A percentile compares a stretch with the other conserved stretches of the same genome.
These are phyloP conservation scores for Cyclotella choctawhatcheeana DNA, from an alignment of 108 stramenopile species.

Conservation along the genomic window DNA sequence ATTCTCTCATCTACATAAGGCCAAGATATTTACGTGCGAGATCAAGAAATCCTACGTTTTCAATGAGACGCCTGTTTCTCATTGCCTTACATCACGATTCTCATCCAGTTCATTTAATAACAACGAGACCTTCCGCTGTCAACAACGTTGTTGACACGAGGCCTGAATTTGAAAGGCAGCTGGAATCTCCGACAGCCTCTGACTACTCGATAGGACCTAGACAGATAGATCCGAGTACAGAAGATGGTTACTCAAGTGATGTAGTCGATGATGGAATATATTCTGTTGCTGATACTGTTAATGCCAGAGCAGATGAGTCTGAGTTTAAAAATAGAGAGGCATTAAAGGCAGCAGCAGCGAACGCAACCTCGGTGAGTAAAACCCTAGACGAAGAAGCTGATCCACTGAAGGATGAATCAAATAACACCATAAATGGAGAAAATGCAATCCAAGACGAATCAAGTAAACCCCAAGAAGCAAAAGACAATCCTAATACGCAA, in stretches of 20 bases:
- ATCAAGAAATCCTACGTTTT: conserved; percentile 28
- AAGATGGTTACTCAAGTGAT: neutral
- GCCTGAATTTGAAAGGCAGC: neutral
- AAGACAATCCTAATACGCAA: too few relatives aligned
- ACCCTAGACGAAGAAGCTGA: conserved; percentile 1
- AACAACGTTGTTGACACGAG: neutral
- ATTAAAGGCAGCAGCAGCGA: neutral
- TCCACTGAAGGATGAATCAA: too few relatives aligned
- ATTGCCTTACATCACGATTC: conserved; percentile 33
- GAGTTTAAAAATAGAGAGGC: neutral
- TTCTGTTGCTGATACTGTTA: conserved; percentile 15
- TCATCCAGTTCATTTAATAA: conserved; percentile 22
- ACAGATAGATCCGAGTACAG: neutral
- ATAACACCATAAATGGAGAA: too few relatives aligned
- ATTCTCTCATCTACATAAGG: conserved; percentile 49
- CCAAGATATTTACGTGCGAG: conserved; percentile 50
- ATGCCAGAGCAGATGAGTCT: conserved; percentile 7
- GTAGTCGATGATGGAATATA: neutral
- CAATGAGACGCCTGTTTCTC: conserved; percentile 10
- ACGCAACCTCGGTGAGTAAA: neutral
- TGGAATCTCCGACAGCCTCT: conserved; percentile 1
- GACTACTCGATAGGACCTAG: neutral
- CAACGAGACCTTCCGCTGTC: neutral
- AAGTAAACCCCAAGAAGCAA: too few relatives aligned
- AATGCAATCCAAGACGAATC: too few relatives aligned